A percentile compares a stretch with the other conserved stretches of the same genome.
Evolutionary conservation across 768 basidiomycete genomes (phyloP).

Genomic region (Phylloporus sp.): DNA sequence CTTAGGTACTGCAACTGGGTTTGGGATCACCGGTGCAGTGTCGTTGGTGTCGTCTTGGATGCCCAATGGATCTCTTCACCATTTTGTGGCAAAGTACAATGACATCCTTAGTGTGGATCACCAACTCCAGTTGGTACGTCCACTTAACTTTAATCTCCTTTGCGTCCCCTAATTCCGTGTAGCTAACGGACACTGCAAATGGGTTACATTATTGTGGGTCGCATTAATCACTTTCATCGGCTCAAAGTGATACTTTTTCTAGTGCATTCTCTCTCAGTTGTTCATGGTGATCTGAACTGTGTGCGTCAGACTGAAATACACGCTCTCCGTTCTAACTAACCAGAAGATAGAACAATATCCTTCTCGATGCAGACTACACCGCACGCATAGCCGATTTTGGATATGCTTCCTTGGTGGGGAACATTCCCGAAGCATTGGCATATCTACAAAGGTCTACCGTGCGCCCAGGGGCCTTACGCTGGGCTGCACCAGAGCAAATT

Average conservation of each 20-base stretch:
- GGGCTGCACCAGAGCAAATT: background rate
- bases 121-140: slow-evolving; percentile 13
- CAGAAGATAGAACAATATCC: background rate
- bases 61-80: too few species aligned
- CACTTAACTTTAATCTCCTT: slow-evolving; percentile 4
- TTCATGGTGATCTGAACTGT: too few species aligned
- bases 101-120: too few species aligned
- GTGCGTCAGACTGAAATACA: too few species aligned
- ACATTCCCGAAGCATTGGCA: background rate
- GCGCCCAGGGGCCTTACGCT: background rate
- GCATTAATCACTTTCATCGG: background rate
- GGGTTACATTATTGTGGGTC: background rate
- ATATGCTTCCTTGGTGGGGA: background rate
- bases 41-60: too few species aligned
- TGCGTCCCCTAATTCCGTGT: slow-evolving; percentile 17
- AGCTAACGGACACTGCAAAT: slow-evolving; percentile 8
- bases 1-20: too few species aligned
- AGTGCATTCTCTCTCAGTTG: background rate
- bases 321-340: too few species aligned
- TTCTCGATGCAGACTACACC: background rate
- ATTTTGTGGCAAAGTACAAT: too few species aligned
- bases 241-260: background rate
- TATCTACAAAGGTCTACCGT: background rate
- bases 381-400: background rate
- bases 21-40: too few species aligned